Evolutionary conservation across 1,139 yeast species (phyloP), one percentile per base, ranked within the genome.

Genomic region (Magnusiomyces tetraspermus): DNA sequence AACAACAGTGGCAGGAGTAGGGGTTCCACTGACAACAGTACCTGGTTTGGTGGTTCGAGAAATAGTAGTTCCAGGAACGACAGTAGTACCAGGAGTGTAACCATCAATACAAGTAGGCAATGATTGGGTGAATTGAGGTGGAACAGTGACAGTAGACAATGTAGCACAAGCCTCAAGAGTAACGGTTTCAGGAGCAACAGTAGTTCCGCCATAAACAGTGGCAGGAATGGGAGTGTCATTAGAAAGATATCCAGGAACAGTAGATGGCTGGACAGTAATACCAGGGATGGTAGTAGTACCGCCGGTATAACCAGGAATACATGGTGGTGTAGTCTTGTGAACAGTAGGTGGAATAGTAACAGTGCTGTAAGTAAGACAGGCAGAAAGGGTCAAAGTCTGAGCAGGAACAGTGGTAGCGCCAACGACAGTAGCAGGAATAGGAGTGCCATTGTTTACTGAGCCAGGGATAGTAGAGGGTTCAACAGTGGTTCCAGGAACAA

Each of bases 1-100:
- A 33, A 45, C 37, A 17, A 49, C 47, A 15, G 54, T 44, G 11
- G 30, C 45, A 22, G 45, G 45, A 41, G 17, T 11, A 3, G 45
- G 17, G n/a, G 45, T 22, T 5, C 17, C 30, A 11, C 17, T 41
- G 36, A 11, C 37, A 17, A 31, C 40, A 17, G 52, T 36, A 3
- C 51, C 51, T 3, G 46, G 40, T 13, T 42, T 28, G 22, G 48
- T 43, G 26, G 52, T 36, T 15, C 17, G 13, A 36, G 17, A 31
- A 33, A 52, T 46, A 4, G 52, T 49, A 13, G 51, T 40, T 6
- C 55, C 55, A 24, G 52, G 50, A 42, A 52, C 33, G 22, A 44
- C 45, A 38, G 46, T 42, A 5, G 28, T 23, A 24, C 49, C 52
- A 30, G 50, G 26, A 15, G 38, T 43, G 26, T 47, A 43, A 33